Conservation (phyloP, 2,329 filamentous ascomycete species). For the Sporothrix pseudoabietina region DNA sequence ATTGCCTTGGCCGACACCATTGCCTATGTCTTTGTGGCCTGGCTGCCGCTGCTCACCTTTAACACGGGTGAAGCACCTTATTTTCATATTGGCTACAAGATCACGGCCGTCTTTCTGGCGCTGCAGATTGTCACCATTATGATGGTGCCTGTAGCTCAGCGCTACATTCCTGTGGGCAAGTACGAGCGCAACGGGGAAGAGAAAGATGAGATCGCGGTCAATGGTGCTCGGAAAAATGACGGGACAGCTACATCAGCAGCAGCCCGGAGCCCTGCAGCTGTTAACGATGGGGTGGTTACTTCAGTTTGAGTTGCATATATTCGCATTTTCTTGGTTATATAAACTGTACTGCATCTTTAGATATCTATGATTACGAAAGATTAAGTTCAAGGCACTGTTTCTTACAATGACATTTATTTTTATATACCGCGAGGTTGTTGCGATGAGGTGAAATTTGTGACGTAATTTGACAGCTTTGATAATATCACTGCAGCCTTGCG, state of each 20-base stretch:
- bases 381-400: too few relatives aligned
- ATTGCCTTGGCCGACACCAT: constrained; percentile 32
- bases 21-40: constrained; percentile 31
- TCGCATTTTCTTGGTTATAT: neutral
- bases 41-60: constrained; percentile 32
- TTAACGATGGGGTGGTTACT: neutral
- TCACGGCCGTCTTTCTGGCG: constrained; percentile 39
- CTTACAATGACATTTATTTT: too few relatives aligned
- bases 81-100: constrained; percentile 38
- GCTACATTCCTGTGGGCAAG: constrained; percentile 23
- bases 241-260: neutral
- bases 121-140: constrained; percentile 33
- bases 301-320: neutral
- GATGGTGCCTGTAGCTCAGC: constrained; percentile 15
- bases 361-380: constrained; percentile 6
- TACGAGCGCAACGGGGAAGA: constrained; percentile 19
- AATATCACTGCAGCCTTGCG: neutral
- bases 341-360: neutral
- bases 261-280: neutral
- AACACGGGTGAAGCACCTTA: constrained; percentile 32
- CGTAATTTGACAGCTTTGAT: neutral
- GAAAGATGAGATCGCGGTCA: constrained; percentile 3
- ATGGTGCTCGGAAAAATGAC: neutral
- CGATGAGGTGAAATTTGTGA: neutral
- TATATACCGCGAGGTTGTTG: neutral